These are phyloP conservation scores for Osmozyma mogii DNA, from an alignment of 805 yeast genomes.

Conservation along the genomic window DNA sequence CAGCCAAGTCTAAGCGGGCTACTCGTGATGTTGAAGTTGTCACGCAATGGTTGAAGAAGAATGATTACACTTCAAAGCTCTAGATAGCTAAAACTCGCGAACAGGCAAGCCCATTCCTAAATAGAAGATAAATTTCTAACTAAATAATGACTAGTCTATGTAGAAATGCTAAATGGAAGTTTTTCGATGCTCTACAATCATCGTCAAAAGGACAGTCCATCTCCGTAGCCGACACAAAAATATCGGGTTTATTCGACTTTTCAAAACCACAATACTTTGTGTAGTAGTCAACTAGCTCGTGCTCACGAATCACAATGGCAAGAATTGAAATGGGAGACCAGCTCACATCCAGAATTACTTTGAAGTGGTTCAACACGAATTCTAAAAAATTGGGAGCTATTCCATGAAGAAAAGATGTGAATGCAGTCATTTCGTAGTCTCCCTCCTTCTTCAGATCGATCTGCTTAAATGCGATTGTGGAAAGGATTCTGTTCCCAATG, in stretches of 20 bases:
- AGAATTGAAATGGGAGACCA: too few relatives aligned
- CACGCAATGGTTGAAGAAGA: slow-evolving; percentile 38
- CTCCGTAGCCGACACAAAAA: slow-evolving; percentile 5
- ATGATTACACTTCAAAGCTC: slow-evolving; percentile 18
- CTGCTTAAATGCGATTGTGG: slow-evolving; percentile 18
- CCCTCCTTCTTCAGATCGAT: slow-evolving; percentile 5
- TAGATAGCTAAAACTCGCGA: background rate
- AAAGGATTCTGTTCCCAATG: slow-evolving; percentile 17
- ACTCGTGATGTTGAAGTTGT: slow-evolving; percentile 44
- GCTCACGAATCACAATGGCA: slow-evolving; percentile 43
- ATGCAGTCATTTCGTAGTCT: slow-evolving; percentile 41
- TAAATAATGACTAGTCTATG: slow-evolving; percentile 11
- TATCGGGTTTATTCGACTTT: slow-evolving; percentile 15
- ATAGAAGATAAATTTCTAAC: background rate
- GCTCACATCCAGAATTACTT: slow-evolving; percentile 19
- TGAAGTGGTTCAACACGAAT: slow-evolving; percentile 12
- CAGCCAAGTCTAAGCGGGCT: slow-evolving; percentile 51
- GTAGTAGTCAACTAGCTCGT: slow-evolving; percentile 41
- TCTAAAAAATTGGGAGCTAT: slow-evolving; percentile 24
- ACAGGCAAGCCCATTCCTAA: background rate
- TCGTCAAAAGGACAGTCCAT: slow-evolving; percentile 24
- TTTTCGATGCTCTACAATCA: slow-evolving; percentile 28
- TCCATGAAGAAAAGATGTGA: slow-evolving; percentile 43
- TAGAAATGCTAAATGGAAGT: slow-evolving; percentile 36
- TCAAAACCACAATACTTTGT: slow-evolving; percentile 30